A percentile compares a stretch with the other conserved stretches of the same genome.
These are phyloP conservation scores for Lathyrus oleraceus DNA, from an alignment of 306 rosid genomes.

Conservation along the genomic window DNA sequence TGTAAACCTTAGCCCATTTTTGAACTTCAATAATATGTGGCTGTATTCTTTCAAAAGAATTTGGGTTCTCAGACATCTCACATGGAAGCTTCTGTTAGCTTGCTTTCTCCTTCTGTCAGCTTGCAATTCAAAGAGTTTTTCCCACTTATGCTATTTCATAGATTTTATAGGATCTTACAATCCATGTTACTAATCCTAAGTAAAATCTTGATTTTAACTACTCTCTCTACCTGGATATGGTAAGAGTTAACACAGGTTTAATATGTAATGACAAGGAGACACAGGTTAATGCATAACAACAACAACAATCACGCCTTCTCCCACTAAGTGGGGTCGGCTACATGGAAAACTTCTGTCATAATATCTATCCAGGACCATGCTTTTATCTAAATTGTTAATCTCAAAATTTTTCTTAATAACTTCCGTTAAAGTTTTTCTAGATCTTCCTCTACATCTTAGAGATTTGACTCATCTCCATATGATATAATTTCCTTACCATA, in stretches of 20 bases:
- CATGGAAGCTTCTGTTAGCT: not conserved
- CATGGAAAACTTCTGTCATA: too few relatives aligned
- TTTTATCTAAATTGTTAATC: too few relatives aligned
- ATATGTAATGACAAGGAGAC: not conserved
- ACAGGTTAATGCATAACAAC: not conserved
- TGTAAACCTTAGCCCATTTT: too few relatives aligned
- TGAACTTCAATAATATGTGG: not conserved
- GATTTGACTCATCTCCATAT: too few relatives aligned
- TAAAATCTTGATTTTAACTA: not conserved
- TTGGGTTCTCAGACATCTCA: not conserved
- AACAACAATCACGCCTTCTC: too few relatives aligned
- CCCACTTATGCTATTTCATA: not conserved
- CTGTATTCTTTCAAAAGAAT: not conserved
- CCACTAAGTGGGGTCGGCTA: too few relatives aligned
- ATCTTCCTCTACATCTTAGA: too few relatives aligned
- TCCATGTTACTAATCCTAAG: not conserved
- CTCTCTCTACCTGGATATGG: not conserved
- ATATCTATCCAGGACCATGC: too few relatives aligned
- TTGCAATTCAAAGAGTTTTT: not conserved
- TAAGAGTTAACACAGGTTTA: not conserved
- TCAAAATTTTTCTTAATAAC: too few relatives aligned
- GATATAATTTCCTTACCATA: too few relatives aligned
- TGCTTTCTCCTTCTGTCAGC: not conserved
- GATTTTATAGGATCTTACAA: not conserved
- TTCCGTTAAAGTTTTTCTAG: too few relatives aligned